A percentile compares a stretch with the other conserved stretches of the same genome.
Evolutionary conservation across 1,284 basidiomycete genomes (phyloP).

Genomic region (Apiotrichum siamense): DNA sequence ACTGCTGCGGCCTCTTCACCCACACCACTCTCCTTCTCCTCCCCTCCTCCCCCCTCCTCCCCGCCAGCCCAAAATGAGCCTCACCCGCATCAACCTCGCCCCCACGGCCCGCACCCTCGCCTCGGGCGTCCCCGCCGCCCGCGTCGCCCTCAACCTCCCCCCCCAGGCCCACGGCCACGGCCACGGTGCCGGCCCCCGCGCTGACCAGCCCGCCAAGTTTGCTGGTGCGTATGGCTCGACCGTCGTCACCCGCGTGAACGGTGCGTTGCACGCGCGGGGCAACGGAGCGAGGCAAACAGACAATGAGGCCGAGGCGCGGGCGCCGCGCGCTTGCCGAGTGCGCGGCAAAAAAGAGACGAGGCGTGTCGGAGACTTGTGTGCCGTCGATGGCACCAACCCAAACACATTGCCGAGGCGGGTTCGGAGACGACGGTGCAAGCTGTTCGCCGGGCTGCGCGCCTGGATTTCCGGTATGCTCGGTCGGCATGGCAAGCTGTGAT

Average conservation of each 20-base stretch:
- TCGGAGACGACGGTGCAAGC: no score
- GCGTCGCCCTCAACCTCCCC: constrained; percentile 83
- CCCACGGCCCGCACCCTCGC: constrained; percentile 73
- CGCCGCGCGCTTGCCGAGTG: no score
- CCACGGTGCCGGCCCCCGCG: constrained; percentile 55
- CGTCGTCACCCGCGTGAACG: constrained; percentile 58
- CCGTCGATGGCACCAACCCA: background rate
- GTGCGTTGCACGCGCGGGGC: constrained; percentile 52
- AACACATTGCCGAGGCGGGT: background rate
- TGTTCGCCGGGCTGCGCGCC: no score
- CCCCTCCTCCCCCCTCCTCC: background rate
- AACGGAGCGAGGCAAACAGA: background rate
- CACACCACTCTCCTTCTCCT: constrained; percentile 5
- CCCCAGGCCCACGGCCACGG: constrained; percentile 56
- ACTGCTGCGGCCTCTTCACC: constrained; percentile 1
- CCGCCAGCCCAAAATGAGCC: constrained; percentile 23
- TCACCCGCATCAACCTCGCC: constrained; percentile 59
- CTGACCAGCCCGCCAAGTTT: constrained; percentile 63
- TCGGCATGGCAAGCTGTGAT: no score
- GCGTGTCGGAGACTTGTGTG: no score
- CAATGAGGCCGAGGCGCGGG: no score
- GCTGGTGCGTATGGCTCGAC: constrained; percentile 54
- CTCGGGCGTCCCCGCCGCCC: constrained; percentile 90
- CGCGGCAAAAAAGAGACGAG: background rate
- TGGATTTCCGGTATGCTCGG: no score